These are phyloP conservation scores for Ochromonas danica DNA, from an alignment of 108 stramenopile genomes.

Conservation along the genomic window DNA sequence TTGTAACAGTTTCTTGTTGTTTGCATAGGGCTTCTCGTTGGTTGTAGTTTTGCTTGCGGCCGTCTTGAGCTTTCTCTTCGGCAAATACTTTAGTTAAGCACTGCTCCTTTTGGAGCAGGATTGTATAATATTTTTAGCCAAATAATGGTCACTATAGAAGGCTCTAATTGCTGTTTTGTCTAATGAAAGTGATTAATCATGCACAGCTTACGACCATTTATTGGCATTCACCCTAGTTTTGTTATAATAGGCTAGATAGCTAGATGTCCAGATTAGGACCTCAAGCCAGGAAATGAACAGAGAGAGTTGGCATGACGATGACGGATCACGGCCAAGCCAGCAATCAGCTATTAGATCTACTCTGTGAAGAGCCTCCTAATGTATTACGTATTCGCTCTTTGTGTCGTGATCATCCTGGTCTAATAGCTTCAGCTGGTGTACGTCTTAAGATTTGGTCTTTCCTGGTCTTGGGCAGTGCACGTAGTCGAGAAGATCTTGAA, in stretches of 20 bases:
- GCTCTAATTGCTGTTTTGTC: no score
- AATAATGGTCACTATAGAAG: no score
- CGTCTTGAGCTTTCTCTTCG: not conserved
- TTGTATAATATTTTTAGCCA: no score
- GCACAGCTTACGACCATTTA: no score
- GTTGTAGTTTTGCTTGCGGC: not conserved
- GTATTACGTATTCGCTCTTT: not conserved
- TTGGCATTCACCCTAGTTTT: no score
- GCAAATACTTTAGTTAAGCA: not conserved
- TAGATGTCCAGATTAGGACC: no score
- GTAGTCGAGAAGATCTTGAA: not conserved
- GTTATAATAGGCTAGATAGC: no score
- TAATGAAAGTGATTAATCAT: no score
- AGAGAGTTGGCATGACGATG: no score
- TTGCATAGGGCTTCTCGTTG: not conserved
- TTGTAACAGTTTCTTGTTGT: not conserved
- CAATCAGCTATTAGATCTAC: conserved; percentile 3
- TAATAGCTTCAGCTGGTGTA: conserved; percentile 10
- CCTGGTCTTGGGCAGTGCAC: not conserved
- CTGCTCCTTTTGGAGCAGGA: no score
- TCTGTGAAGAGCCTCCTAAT: not conserved
- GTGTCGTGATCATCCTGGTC: conserved; percentile 26
- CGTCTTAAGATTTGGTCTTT: conserved; percentile 7
- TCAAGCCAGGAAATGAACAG: no score
- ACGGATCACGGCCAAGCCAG: no score